Conservation (phyloP, 2,329 filamentous ascomycete genomes). For the Penicillium sp. region DNA sequence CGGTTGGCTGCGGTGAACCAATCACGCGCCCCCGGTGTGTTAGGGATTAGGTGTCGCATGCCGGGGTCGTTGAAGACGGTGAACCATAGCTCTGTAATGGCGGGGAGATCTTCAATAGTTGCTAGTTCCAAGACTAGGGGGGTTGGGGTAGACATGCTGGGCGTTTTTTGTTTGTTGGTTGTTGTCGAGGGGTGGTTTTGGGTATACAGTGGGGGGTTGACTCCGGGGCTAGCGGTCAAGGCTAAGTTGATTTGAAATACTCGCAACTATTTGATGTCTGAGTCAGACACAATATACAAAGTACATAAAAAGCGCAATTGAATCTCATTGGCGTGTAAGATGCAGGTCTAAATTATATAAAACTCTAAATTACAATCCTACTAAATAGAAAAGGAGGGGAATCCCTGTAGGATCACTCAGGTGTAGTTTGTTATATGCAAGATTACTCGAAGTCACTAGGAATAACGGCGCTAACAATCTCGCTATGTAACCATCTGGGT, state of each 20-base stretch:
- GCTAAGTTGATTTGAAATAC: background rate
- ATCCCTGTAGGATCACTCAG: slow-evolving; percentile 6
- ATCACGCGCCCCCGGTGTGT: slow-evolving; percentile 28
- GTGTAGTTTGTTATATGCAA: slow-evolving; percentile 21
- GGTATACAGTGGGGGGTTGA: background rate
- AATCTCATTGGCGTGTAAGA: background rate
- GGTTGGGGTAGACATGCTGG: background rate
- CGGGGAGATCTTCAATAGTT: slow-evolving; percentile 24
- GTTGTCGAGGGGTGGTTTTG: background rate
- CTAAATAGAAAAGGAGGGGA: background rate
- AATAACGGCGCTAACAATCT: slow-evolving; percentile 47
- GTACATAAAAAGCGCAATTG: background rate
- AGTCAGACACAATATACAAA: background rate
- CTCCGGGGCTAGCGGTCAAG: background rate
- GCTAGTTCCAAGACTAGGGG: slow-evolving; percentile 12
- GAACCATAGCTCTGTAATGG: slow-evolving; percentile 27
- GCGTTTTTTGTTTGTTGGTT: background rate
- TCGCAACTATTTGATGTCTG: background rate
- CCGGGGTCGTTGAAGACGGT: slow-evolving; percentile 23
- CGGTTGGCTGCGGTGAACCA: slow-evolving; percentile 26
- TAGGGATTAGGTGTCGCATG: slow-evolving; percentile 24
- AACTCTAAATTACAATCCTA: background rate
- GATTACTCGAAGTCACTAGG: slow-evolving; percentile 51
- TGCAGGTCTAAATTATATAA: background rate
- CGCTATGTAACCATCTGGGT: slow-evolving; percentile 48